Base-by-base conservation (phyloP, 2,329 filamentous ascomycete species). In the Diaporthe ilicicola region DNA sequence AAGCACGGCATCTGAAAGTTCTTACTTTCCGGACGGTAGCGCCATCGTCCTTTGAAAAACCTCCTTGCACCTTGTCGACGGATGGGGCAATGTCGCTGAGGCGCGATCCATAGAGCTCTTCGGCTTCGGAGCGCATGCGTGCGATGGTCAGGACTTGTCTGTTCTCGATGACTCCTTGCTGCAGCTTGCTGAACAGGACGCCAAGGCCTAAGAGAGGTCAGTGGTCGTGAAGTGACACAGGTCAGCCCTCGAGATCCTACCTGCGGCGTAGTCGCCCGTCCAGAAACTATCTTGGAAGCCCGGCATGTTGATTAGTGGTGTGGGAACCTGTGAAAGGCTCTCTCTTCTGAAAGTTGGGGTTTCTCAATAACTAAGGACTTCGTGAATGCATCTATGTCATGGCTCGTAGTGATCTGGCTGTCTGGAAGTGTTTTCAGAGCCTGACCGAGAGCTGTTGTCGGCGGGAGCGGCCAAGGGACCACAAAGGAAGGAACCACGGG, bases 281-380 rank as follows among this genome's bases (percentile, higher is more conserved):
- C 96, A 99, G 85, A 99, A 98, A 64, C 95, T 97, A 84, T 95
- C 94, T 76, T 94, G 91, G 84, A 99, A 98, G 78, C 93, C 90
- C 76, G 93, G 92, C 93, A 95, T 95, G 80, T 82, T 90, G 78
- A 76, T 69, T 55, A 75, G 29, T 65, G 69, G 67, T 46, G 64
- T 65, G 55, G 54, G 56, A 74, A 66, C 48, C 71, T 70, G 37
- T 56, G 64, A 61, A 69, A 68, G 64, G 39, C 56, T 64, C 54
- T 29, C 67, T 70, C 39, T 62, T 42, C 22, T 70, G 55, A 68
- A 44, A 37, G 44, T 24, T 62, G 65, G 55, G 56, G 44, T 62
- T 72, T 64, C 32, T 66, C 71, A 62, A 34, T 67, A 68, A 72
- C 73, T 67, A 75, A 70, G 70, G 55, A 53, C 29, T 61, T 50